phyloP scores from a whole-genome alignment of 371 early-diverging fungal species.

The Capillidium heterosporum region DNA sequence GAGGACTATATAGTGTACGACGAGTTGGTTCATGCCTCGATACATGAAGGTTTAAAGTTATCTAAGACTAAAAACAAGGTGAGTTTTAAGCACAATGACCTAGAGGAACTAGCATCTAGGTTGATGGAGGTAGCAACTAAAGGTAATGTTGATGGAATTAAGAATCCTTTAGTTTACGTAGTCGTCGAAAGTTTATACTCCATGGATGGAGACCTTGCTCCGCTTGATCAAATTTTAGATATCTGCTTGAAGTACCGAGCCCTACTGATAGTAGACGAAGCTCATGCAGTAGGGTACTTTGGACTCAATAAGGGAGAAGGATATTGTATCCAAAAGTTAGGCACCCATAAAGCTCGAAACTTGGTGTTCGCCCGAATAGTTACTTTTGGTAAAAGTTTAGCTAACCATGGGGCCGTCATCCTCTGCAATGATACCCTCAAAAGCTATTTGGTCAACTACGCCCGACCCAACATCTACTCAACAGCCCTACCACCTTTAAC shows the following conservation, averaged over 20 bases:
- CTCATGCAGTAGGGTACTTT: constrained; percentile 65
- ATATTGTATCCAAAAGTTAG: constrained; percentile 17
- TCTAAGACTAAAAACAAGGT: constrained; percentile 26
- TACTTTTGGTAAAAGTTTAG: constrained; percentile 73
- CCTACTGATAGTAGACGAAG: constrained; percentile 26
- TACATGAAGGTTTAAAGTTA: constrained; percentile 57
- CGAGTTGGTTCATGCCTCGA: constrained; percentile 58
- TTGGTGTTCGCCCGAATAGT: constrained; percentile 54
- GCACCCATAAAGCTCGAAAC: constrained; percentile 33
- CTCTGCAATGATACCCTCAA: constrained; percentile 37
- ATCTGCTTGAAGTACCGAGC: constrained; percentile 19
- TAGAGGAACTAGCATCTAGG: too few species aligned
- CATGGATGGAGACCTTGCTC: constrained; percentile 73
- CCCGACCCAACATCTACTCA: constrained; percentile 62
- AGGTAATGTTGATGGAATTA: constrained; percentile 10
- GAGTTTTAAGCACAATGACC: constrained; percentile 45
- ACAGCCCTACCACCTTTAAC: constrained; percentile 46
- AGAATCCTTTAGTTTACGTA: constrained; percentile 31
- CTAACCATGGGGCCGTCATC: constrained; percentile 61
- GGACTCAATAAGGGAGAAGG: constrained; percentile 54
- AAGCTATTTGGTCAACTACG: constrained; percentile 60
- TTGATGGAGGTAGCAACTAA: constrained; percentile 17
- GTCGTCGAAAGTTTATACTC: constrained; percentile 63
- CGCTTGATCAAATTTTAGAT: constrained; percentile 35
- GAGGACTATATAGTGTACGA: constrained; percentile 51